Base-by-base conservation (phyloP, 306 rosid species). In the Corylus americana region DNA sequence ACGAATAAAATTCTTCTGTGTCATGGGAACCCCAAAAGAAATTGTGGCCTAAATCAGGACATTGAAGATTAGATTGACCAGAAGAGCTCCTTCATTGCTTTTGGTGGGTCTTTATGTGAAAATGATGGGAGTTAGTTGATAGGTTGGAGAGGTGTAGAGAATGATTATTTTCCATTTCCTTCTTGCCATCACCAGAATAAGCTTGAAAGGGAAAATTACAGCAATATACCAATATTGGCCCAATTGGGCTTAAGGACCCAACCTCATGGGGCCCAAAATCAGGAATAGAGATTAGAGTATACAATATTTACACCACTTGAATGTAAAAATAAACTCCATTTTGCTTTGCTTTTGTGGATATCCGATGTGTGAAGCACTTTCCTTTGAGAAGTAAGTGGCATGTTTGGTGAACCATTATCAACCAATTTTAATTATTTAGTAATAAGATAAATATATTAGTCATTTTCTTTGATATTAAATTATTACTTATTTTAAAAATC, bases 351-450 rank as follows among this genome's bases (percentile, higher is more conserved):
- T 9, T 47, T 76, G 64, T 79, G 86, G 80, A 78, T 55, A 2
- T 79, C 83, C 71, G 1, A 20, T 2, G 81, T 75, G 86, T 75
- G 72, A 61, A 70, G 73, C 67, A 83, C 81, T 74, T 48, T 49
- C 27, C 9, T 2, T 73, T 27, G 37, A 27, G 2, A 47, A 55
- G 25, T 68, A 35, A 55, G 57, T 42, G 70, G 25, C 20, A 62
- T 69, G 59, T 20, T 57, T 55, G 63, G 76, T 45, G 70, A 69
- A 78, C 62, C 73, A 71, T 68, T 68, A 42, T 68, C 27, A 11
- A 42, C 13, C 48, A 39, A 8, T 37, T 42, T 42, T 67, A 8
- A 67, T 67, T 39, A 37, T 14, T 9, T 64, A 1, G 4, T 18
- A 37, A 67, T 42, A 1, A 8, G 8, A 67, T 67, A 17, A 67